Evolutionary conservation across 2,329 filamentous ascomycete species (phyloP), one percentile per base, ranked within the genome.

Genomic region (Endocalyx cinctus): DNA sequence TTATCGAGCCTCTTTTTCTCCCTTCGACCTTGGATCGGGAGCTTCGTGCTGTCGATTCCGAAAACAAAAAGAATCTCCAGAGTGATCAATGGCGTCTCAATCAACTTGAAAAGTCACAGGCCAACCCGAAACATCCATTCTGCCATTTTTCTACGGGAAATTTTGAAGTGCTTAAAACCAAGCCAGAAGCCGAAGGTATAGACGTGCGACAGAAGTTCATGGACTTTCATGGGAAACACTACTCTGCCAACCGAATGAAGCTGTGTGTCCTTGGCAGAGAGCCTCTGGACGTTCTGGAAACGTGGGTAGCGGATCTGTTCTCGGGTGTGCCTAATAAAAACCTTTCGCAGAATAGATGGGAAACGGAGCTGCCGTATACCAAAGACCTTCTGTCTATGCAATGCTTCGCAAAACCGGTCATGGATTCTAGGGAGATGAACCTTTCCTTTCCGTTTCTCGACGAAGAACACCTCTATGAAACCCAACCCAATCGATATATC

Each of bases 61-160:
- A 96, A 60, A 94, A 96, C 66, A 95, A 95, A 73, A 96, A 96
- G 74, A 96, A 96, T 49, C 67, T 96, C 30, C 89, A 96, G 63
- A 90, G 79, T 56, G 89, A 96, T 53, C 75, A 77, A 35, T 95
- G 89, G 87, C 79, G 89, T 12, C 64, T 94, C 43, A 79, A 90
- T 52, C 89, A 96, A 62, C 71, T 96, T 16, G 84, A 87, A 55
- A 94, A 94, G 64, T 83, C 83, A 4, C 66, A 92, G n/a, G 87
- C 87, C 3, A 95, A 90, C 58, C 82, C 85, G 4, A 78, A 82
- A 11, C 89, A 96, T 51, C 89, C 89, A 1, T 94, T 85, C 57
- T 86, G 86, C 57, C 84, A 94, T 52, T 96, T 96, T 57, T 89
- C 86, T 0, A 96, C 89, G 0, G 89, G 89, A 34, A 95, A 89